These are phyloP conservation scores for Postia placenta DNA, from an alignment of 768 basidiomycete species.

Conservation along the genomic window DNA sequence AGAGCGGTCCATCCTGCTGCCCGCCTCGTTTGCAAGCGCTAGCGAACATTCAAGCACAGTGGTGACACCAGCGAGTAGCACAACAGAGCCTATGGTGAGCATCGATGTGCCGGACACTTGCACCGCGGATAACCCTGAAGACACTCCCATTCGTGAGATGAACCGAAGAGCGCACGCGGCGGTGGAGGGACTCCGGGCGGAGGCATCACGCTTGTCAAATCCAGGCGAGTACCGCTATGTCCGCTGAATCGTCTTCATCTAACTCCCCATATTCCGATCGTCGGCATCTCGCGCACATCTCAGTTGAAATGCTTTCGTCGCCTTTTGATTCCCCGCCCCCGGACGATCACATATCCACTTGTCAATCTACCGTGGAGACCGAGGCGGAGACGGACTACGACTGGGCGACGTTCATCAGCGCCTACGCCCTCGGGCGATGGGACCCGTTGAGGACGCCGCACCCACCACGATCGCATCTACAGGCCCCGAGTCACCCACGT, in stretches of 20 bases:
- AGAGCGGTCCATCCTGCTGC: conserved; percentile 32
- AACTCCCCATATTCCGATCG: not conserved
- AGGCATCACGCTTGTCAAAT: conserved; percentile 19
- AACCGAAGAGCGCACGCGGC: conserved; percentile 20
- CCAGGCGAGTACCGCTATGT: conserved; percentile 15
- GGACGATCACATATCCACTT: conserved; percentile 16
- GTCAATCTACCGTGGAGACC: conserved; percentile 12
- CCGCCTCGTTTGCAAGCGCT: conserved; percentile 25
- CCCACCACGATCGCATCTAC: conserved; percentile 37
- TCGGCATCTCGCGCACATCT: not conserved
- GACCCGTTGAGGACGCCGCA: conserved; percentile 68
- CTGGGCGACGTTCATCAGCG: conserved; percentile 73
- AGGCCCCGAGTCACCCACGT: conserved; percentile 18
- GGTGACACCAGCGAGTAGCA: conserved; percentile 7
- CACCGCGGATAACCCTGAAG: not conserved
- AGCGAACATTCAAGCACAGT: conserved; percentile 12
- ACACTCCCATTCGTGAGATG: conserved; percentile 18
- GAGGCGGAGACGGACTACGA: conserved; percentile 37
- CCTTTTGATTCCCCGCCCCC: conserved; percentile 25
- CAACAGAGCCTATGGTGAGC: not conserved
- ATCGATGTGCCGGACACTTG: not conserved
- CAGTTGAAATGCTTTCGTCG: conserved; percentile 16
- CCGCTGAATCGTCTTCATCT: not conserved
- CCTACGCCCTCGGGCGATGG: conserved; percentile 76
- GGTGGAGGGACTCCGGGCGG: conserved; percentile 21